phyloP scores from a whole-genome alignment of 208 protist species.

The Histomonas meleagridis region DNA sequence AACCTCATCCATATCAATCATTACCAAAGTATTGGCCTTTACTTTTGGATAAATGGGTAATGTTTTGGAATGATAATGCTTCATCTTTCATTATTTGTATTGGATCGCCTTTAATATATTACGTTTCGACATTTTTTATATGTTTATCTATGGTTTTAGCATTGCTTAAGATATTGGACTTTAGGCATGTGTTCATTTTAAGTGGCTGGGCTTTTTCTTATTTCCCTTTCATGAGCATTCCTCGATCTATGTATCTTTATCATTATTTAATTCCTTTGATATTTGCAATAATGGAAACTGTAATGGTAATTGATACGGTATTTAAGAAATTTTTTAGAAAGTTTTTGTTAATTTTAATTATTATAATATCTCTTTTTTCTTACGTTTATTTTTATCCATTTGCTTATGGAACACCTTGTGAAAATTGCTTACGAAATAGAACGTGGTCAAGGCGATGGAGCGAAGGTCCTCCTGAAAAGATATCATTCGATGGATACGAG shows the following conservation, averaged over 20 bases:
- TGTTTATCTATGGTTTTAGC: not conserved
- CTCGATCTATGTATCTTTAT: not conserved
- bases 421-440: not conserved
- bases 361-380: not conserved
- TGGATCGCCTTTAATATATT: not conserved
- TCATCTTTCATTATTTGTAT: not conserved
- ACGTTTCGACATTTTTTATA: not conserved
- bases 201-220: not conserved
- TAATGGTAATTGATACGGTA: not conserved
- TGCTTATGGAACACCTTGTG: not conserved
- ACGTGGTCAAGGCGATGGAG: not conserved
- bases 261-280: slow-evolving; percentile 13
- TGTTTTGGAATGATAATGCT: not conserved
- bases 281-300: not conserved
- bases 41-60: not conserved
- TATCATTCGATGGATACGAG: not conserved
- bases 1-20: not conserved
- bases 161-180: not conserved
- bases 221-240: not conserved
- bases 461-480: not conserved
- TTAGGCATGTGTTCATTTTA: not conserved
- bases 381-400: not conserved
- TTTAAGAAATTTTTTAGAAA: not conserved
- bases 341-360: not conserved
- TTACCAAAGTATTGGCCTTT: slow-evolving; percentile 5